Evolutionary conservation across 176 grass and related monocot genomes (phyloP).

Genomic region (Coix lacrymajobi): DNA sequence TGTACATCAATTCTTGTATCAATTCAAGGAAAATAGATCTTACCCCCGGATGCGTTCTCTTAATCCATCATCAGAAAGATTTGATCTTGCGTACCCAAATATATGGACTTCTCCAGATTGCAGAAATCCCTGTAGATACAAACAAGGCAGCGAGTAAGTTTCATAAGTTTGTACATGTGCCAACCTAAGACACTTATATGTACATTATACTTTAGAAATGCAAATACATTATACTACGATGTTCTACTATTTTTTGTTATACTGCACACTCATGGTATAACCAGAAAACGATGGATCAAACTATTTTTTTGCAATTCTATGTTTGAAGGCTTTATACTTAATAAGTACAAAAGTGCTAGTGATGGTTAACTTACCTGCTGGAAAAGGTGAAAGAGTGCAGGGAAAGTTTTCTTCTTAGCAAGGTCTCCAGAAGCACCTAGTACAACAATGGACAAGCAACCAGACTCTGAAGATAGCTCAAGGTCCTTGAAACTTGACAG

Average conservation of each 20-base stretch:
- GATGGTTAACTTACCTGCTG: slow-evolving; percentile 55
- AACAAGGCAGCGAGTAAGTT: not conserved
- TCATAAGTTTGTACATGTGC: not conserved
- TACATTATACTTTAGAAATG: not conserved
- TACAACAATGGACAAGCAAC: slow-evolving; percentile 85
- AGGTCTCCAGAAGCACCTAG: slow-evolving; percentile 97
- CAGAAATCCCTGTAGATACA: slow-evolving; percentile 62
- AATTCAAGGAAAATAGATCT: slow-evolving; percentile 16
- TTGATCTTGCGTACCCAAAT: slow-evolving; percentile 92
- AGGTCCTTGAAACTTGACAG: slow-evolving; percentile 43
- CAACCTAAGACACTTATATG: slow-evolving; percentile 3
- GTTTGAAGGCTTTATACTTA: no score
- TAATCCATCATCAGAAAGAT: slow-evolving; percentile 84
- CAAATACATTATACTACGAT: not conserved
- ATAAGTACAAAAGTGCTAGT: no score
- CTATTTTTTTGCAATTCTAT: no score
- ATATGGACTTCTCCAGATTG: slow-evolving; percentile 70
- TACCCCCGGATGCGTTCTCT: slow-evolving; percentile 79
- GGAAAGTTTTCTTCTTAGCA: slow-evolving; percentile 99
- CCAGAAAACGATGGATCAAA: not conserved
- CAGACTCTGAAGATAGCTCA: slow-evolving; percentile 44
- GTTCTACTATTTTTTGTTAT: not conserved
- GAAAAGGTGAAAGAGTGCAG: slow-evolving; percentile 86
- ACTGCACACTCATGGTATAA: not conserved
- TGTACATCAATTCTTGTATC: not conserved